Evolutionary conservation across 2,329 filamentous ascomycete species (phyloP).

Genomic region (Rutstroemia sp.): DNA sequence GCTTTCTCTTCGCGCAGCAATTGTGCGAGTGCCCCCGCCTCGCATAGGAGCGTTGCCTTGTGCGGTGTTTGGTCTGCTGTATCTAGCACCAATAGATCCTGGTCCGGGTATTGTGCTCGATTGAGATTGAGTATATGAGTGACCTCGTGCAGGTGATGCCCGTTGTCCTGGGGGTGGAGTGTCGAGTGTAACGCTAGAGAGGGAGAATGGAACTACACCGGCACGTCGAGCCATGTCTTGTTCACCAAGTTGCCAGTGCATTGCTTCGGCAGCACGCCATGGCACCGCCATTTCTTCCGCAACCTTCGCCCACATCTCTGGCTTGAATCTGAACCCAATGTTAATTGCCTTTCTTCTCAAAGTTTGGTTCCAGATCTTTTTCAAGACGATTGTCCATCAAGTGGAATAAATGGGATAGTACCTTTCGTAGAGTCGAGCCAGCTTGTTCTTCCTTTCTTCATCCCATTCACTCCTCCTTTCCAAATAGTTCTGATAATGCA

Average conservation of each 20-base stretch:
- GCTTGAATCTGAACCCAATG: conserved; percentile 65
- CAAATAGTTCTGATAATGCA: conserved; percentile 96
- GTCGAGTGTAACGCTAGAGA: conserved; percentile 51
- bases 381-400: not conserved
- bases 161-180: conserved; percentile 31
- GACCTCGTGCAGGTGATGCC: conserved; percentile 35
- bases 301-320: conserved; percentile 96
- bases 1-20: conserved; percentile 29
- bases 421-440: conserved; percentile 92
- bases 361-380: not conserved
- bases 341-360: conserved; percentile 6
- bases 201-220: conserved; percentile 77
- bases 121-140: conserved; percentile 25
- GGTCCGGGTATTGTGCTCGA: conserved; percentile 18
- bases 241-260: conserved; percentile 97
- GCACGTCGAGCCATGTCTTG: conserved; percentile 89
- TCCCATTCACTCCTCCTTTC: conserved; percentile 93
- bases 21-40: conserved; percentile 17
- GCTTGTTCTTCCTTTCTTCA: conserved; percentile 94
- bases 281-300: conserved; percentile 92
- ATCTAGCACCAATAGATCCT: conserved; percentile 15
- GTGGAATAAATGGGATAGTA: conserved; percentile 34
- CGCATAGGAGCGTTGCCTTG: conserved; percentile 14
- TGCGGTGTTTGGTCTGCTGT: conserved; percentile 20
- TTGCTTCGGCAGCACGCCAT: conserved; percentile 91